These are phyloP conservation scores for Aspergillus tamarii DNA, from an alignment of 2,329 filamentous ascomycete genomes.

Conservation along the genomic window DNA sequence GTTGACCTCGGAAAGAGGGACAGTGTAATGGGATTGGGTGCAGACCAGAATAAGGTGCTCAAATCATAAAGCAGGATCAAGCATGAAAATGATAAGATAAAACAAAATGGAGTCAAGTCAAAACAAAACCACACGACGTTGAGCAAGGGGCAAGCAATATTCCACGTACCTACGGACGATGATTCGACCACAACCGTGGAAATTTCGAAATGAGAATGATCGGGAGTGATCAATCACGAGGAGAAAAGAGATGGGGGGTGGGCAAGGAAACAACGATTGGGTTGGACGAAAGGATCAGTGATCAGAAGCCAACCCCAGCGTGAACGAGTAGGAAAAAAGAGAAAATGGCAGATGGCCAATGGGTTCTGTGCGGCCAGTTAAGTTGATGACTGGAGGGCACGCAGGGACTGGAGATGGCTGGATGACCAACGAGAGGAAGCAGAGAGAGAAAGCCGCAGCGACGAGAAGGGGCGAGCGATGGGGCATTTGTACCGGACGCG, in stretches of 20 bases:
- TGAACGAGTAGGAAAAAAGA: conserved; percentile 28
- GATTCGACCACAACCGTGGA: conserved; percentile 13
- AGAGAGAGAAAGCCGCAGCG: conserved; percentile 40
- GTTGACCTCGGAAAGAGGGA: conserved; percentile 2
- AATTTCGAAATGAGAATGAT: conserved; percentile 1
- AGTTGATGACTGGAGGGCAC: conserved; percentile 31
- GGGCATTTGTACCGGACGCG: conserved; percentile 44
- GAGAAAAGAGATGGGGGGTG: conserved; percentile 18
- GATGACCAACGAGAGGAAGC: conserved; percentile 47
- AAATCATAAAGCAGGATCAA: conserved; percentile 12
- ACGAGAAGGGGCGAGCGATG: conserved; percentile 41
- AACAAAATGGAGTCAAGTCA: conserved; percentile 5
- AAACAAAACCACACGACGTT: conserved; percentile 1
- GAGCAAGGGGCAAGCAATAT: conserved; percentile 9
- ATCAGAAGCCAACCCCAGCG: conserved; percentile 22
- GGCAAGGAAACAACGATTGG: conserved; percentile 23
- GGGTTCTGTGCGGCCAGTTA: conserved; percentile 25
- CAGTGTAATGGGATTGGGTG: conserved; percentile 24
- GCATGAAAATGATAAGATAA: conserved; percentile 4
- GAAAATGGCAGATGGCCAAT: conserved; percentile 24
- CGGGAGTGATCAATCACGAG: conserved; percentile 18
- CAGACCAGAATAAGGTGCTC: conserved; percentile 19
- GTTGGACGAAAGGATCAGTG: conserved; percentile 25
- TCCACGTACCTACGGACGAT: conserved; percentile 11
- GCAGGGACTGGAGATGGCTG: conserved; percentile 32